Conservation (phyloP, 2,329 filamentous ascomycete species). For the Pseudogymnoascus sp. region DNA sequence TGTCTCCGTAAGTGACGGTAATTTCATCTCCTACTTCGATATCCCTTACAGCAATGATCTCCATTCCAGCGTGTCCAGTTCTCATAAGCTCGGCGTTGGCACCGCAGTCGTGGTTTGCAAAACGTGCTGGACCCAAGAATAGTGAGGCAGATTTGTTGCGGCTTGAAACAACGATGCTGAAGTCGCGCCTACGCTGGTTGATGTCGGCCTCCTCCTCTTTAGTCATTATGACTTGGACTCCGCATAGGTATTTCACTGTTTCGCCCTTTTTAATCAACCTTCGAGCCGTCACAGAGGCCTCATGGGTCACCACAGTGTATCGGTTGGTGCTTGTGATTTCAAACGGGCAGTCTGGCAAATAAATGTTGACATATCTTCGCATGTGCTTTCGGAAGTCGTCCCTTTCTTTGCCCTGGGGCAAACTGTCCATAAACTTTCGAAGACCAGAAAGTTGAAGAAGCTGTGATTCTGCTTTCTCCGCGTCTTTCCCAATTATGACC, state of each 20-base stretch:
- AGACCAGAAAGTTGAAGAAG: constrained; percentile 68
- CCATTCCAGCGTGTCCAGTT: constrained; percentile 76
- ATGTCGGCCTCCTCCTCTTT: constrained; percentile 82
- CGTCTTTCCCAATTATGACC: constrained; percentile 68
- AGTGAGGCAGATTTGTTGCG: constrained; percentile 83
- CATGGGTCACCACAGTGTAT: constrained; percentile 84
- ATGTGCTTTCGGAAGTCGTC: constrained; percentile 81
- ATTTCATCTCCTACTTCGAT: constrained; percentile 90
- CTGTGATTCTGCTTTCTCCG: constrained; percentile 61
- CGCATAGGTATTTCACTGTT: constrained; percentile 81
- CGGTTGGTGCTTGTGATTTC: constrained; percentile 91
- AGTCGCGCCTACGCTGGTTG: constrained; percentile 78
- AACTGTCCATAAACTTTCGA: constrained; percentile 57
- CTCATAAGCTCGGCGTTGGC: constrained; percentile 86
- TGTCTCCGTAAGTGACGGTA: constrained; percentile 90
- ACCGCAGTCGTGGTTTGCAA: constrained; percentile 94
- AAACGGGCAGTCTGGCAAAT: constrained; percentile 87
- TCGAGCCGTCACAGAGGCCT: constrained; percentile 79
- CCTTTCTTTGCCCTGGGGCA: constrained; percentile 71
- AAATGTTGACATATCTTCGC: constrained; percentile 85
- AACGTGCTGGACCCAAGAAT: constrained; percentile 90
- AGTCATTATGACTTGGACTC: constrained; percentile 87
- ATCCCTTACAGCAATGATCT: constrained; percentile 74
- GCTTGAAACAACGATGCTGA: constrained; percentile 92
- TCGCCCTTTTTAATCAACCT: constrained; percentile 73